Evolutionary conservation across 2,329 filamentous ascomycete species (phyloP).

Genomic region (Arthroderma uncinatum): DNA sequence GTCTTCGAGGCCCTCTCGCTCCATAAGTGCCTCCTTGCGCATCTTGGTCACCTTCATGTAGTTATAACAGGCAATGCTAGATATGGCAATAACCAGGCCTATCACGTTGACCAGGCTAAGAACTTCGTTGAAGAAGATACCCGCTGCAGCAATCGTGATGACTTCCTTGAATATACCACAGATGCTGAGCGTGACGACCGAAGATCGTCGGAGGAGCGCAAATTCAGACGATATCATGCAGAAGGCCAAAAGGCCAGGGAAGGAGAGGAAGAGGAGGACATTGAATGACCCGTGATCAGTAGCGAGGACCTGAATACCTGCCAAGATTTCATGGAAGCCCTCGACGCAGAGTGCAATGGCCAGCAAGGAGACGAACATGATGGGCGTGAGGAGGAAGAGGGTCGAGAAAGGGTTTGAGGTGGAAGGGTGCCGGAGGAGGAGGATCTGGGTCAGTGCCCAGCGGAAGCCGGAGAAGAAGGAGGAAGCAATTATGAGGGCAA

Average conservation of each 20-base stretch:
- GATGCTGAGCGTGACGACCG: slow-evolving; percentile 89
- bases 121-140: slow-evolving; percentile 75
- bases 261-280: slow-evolving; percentile 65
- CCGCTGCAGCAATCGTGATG: slow-evolving; percentile 82
- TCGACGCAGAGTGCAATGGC: slow-evolving; percentile 77
- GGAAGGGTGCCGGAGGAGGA: slow-evolving; percentile 83
- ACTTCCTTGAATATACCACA: slow-evolving; percentile 99
- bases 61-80: slow-evolving; percentile 81
- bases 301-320: slow-evolving; percentile 54
- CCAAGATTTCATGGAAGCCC: slow-evolving; percentile 56
- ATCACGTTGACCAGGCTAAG: slow-evolving; percentile 79
- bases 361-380: slow-evolving; percentile 83
- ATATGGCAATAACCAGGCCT: slow-evolving; percentile 77
- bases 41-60: slow-evolving; percentile 89
- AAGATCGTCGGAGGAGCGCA: slow-evolving; percentile 84
- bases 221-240: slow-evolving; percentile 96
- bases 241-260: slow-evolving; percentile 84
- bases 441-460: slow-evolving; percentile 96
- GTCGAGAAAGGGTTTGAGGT: slow-evolving; percentile 94
- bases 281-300: slow-evolving; percentile 56
- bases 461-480: slow-evolving; percentile 94
- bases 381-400: slow-evolving; percentile 92
- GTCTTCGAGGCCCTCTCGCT: slow-evolving; percentile 13
- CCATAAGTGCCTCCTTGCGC: slow-evolving; percentile 57
- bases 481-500: slow-evolving; percentile 82